These are phyloP conservation scores for Daldinia grandis DNA, from an alignment of 495 filamentous ascomycete species.

Conservation along the genomic window DNA sequence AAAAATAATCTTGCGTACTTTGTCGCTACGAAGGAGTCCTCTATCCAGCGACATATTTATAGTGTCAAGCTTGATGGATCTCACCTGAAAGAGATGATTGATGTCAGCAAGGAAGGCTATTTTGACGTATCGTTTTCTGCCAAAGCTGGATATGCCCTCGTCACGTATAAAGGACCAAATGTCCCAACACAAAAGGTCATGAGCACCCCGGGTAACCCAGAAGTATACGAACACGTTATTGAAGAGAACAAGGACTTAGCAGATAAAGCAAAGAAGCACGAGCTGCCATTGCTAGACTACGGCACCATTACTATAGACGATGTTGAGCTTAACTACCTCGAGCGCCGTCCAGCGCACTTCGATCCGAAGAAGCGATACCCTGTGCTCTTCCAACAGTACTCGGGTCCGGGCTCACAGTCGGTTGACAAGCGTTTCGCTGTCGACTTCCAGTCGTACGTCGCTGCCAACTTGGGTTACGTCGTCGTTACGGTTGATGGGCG, in stretches of 20 bases:
- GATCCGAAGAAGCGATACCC: slow-evolving; percentile 86
- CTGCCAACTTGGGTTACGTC: slow-evolving; percentile 87
- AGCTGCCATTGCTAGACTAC: slow-evolving; percentile 86
- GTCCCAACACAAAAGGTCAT: slow-evolving; percentile 94
- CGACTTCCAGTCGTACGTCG: slow-evolving; percentile 91
- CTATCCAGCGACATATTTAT: slow-evolving; percentile 91
- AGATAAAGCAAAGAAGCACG: slow-evolving; percentile 73
- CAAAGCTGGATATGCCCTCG: slow-evolving; percentile 78
- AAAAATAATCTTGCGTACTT: slow-evolving; percentile 88
- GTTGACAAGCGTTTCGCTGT: slow-evolving; percentile 84
- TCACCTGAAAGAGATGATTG: slow-evolving; percentile 72
- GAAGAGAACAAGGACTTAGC: slow-evolving; percentile 79
- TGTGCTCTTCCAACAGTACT: slow-evolving; percentile 92
- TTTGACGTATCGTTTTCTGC: slow-evolving; percentile 87
- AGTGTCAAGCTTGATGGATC: slow-evolving; percentile 83
- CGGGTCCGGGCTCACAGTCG: slow-evolving; percentile 86
- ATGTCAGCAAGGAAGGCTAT: slow-evolving; percentile 80
- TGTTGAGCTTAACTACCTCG: slow-evolving; percentile 83
- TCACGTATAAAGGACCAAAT: slow-evolving; percentile 82
- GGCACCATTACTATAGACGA: slow-evolving; percentile 77
- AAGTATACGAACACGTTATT: slow-evolving; percentile 70
- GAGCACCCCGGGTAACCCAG: slow-evolving; percentile 75
- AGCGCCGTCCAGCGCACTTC: slow-evolving; percentile 91
- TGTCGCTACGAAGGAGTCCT: slow-evolving; percentile 82
- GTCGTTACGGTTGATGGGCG: slow-evolving; percentile 95